Percentiles rank a stretch among this genome's conserved stretches.
phyloP scores from a whole-genome alignment of 805 yeast species.

The Pichia nakasei region DNA sequence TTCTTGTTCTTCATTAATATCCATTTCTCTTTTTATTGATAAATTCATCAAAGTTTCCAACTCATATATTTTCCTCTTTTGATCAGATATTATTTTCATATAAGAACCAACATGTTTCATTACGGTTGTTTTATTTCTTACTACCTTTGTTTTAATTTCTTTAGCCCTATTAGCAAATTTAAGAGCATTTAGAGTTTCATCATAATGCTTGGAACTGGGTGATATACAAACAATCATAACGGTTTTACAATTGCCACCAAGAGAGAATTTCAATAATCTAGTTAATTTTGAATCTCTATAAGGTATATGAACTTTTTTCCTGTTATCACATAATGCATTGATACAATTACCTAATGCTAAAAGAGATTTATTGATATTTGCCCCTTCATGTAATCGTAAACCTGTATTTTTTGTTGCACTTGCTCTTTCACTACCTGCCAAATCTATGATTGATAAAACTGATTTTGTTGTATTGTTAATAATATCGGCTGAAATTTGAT shows the following conservation, averaged over 20 bases:
- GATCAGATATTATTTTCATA: constrained; percentile 75
- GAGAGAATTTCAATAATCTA: constrained; percentile 73
- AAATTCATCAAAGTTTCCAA: constrained; percentile 46
- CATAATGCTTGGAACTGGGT: constrained; percentile 81
- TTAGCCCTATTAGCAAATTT: constrained; percentile 90
- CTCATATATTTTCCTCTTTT: constrained; percentile 63
- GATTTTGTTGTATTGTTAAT: constrained; percentile 66
- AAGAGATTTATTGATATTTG: constrained; percentile 82
- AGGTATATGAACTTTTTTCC: constrained; percentile 68
- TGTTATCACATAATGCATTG: constrained; percentile 76
- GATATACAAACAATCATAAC: constrained; percentile 94
- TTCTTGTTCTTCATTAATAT: constrained; percentile 27
- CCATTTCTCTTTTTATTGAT: constrained; percentile 31
- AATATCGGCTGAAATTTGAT: constrained; percentile 50
- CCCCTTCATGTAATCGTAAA: constrained; percentile 77
- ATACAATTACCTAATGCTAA: constrained; percentile 91
- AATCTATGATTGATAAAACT: constrained; percentile 77
- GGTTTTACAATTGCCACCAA: constrained; percentile 92
- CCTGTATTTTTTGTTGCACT: constrained; percentile 84
- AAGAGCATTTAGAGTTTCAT: constrained; percentile 84
- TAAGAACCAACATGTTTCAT: constrained; percentile 82
- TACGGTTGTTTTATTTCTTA: constrained; percentile 64
- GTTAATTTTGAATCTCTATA: constrained; percentile 88
- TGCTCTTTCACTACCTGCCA: constrained; percentile 95
- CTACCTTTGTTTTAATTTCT: constrained; percentile 74